These are phyloP conservation scores for Bacidia rubella DNA, from an alignment of 495 filamentous ascomycete species.

Conservation along the genomic window DNA sequence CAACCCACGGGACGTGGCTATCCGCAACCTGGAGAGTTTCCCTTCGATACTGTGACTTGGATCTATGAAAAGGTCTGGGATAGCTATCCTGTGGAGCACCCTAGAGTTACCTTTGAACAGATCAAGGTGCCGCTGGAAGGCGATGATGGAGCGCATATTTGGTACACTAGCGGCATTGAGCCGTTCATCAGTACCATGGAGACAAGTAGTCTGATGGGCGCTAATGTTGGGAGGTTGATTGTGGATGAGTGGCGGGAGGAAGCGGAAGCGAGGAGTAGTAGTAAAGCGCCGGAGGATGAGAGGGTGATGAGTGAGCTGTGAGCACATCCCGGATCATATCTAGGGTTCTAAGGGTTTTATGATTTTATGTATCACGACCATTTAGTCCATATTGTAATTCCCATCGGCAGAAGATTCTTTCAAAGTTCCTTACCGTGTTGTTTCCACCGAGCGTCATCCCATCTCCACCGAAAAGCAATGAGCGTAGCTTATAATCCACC, in stretches of 20 bases:
- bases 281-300: neutral
- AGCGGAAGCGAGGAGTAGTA: neutral
- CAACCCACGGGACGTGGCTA: constrained; percentile 15
- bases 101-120: constrained; percentile 79
- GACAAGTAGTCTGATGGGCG: constrained; percentile 89
- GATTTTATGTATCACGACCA: neutral
- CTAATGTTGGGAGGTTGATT: constrained; percentile 76
- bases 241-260: constrained; percentile 41
- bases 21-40: constrained; percentile 14
- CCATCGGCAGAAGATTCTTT: neutral
- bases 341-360: neutral
- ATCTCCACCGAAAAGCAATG: too few species aligned
- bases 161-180: constrained; percentile 90
- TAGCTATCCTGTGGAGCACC: constrained; percentile 71
- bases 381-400: neutral
- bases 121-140: constrained; percentile 40
- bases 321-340: neutral
- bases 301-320: neutral
- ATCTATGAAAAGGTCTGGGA: constrained; percentile 64
- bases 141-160: constrained; percentile 34
- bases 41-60: constrained; percentile 55
- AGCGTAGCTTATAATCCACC: too few species aligned
- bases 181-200: constrained; percentile 97
- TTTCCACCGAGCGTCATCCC: neutral
- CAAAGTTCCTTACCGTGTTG: neutral